A percentile compares a stretch with the other conserved stretches of the same genome.
Conservation (phyloP, 2,329 filamentous ascomycete species). For the Aspergillus vadensis region DNA sequence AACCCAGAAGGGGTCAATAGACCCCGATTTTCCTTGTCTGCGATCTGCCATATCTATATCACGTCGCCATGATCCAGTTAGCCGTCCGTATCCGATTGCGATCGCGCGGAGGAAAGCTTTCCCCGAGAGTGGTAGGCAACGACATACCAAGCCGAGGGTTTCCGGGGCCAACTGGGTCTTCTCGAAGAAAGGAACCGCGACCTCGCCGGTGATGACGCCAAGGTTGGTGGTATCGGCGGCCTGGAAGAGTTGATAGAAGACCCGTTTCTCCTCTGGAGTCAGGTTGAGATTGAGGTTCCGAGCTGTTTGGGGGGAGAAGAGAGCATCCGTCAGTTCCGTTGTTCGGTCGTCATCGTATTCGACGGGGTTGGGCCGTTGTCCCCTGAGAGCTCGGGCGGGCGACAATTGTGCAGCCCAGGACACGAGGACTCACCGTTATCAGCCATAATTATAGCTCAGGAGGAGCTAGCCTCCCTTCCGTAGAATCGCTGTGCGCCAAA, state of each 20-base stretch:
- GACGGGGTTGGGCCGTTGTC: conserved; percentile 25
- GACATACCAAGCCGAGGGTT: conserved; percentile 78
- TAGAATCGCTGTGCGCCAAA: conserved; percentile 21
- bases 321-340: conserved; percentile 30
- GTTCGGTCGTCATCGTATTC: conserved; percentile 12
- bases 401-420: conserved; percentile 3
- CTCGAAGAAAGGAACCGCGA: conserved; percentile 97
- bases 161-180: conserved; percentile 87
- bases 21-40: conserved; percentile 93
- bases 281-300: conserved; percentile 74
- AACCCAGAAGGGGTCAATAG: conserved; percentile 92
- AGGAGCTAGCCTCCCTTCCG: conserved; percentile 33
- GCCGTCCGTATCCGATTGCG: background rate
- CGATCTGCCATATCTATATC: conserved; percentile 94
- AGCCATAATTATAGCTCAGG: conserved; percentile 35
- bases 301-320: conserved; percentile 26
- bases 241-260: conserved; percentile 90
- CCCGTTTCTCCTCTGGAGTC: conserved; percentile 86
- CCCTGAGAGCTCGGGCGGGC: conserved; percentile 26
- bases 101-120: background rate
- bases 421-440: conserved; percentile 32
- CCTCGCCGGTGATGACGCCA: conserved; percentile 91
- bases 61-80: conserved; percentile 11
- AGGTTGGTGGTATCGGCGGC: conserved; percentile 89
- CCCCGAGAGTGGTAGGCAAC: background rate